These are phyloP conservation scores for Xylariales sp. DNA, from an alignment of 2,329 filamentous ascomycete genomes.

Conservation along the genomic window DNA sequence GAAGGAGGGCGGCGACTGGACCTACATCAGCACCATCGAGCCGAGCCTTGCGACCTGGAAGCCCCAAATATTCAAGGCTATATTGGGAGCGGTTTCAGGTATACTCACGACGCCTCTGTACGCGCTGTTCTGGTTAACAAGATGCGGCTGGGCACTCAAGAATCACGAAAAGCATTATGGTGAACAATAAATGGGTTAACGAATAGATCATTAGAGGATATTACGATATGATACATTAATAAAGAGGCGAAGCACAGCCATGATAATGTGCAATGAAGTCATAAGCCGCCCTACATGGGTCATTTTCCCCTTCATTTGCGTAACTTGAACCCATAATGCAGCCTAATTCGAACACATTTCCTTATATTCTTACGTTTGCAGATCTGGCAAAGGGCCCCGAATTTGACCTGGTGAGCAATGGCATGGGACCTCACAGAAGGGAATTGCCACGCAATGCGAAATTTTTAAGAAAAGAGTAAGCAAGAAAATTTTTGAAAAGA, in stretches of 20 bases:
- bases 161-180: conserved; percentile 18
- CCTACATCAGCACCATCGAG: conserved; percentile 24
- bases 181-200: conserved; percentile 9
- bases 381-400: too few species aligned
- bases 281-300: background rate
- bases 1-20: conserved; percentile 35
- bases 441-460: too few species aligned
- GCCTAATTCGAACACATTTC: conserved; percentile 5
- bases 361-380: too few species aligned
- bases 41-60: conserved; percentile 28
- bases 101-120: conserved; percentile 43
- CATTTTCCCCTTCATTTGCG: too few species aligned
- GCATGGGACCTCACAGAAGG: too few species aligned
- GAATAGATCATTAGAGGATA: too few species aligned
- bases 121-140: conserved; percentile 45
- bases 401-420: too few species aligned
- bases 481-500: too few species aligned
- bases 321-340: background rate
- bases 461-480: too few species aligned
- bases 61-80: conserved; percentile 45
- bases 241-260: background rate
- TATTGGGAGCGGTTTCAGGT: conserved; percentile 41
- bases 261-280: background rate
- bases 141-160: conserved; percentile 40
- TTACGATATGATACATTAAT: too few species aligned